Evolutionary conservation across 306 rosid species (phyloP).

Genomic region (Rosa multiflora): DNA sequence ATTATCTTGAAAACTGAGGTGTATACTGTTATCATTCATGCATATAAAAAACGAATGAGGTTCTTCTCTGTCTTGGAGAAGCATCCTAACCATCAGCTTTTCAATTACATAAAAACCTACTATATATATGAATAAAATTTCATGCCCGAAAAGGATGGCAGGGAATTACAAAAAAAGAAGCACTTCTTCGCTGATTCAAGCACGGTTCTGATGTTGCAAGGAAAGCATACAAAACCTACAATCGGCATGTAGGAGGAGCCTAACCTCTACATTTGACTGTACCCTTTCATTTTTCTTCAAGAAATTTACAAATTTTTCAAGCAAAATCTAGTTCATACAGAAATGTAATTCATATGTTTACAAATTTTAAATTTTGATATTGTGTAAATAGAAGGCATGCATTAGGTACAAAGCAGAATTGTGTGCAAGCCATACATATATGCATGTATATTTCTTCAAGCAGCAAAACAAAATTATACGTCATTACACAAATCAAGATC

Average conservation of each 20-base stretch:
- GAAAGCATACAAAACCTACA: neutral
- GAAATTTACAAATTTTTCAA: neutral
- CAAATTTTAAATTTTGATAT: neutral
- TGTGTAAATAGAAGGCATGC: neutral
- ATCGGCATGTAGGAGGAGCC: neutral
- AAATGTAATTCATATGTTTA: neutral
- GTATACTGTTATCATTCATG: neutral
- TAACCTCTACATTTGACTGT: neutral
- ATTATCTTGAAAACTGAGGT: neutral
- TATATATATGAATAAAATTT: neutral
- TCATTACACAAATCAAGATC: neutral
- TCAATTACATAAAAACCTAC: neutral
- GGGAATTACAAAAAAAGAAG: neutral
- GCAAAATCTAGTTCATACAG: slow-evolving; percentile 1
- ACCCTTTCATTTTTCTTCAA: neutral
- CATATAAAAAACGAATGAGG: neutral
- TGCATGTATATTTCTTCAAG: neutral
- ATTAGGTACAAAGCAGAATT: neutral
- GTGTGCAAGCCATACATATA: neutral
- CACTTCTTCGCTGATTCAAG: neutral
- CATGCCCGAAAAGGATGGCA: neutral
- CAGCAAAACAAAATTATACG: neutral
- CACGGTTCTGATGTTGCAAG: neutral
- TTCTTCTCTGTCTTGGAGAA: neutral
- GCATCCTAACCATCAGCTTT: neutral